A percentile compares a stretch with the other conserved stretches of the same genome.
phyloP scores from a whole-genome alignment of 176 grass and related monocot species.

The Hyparrhenia diplandra region DNA sequence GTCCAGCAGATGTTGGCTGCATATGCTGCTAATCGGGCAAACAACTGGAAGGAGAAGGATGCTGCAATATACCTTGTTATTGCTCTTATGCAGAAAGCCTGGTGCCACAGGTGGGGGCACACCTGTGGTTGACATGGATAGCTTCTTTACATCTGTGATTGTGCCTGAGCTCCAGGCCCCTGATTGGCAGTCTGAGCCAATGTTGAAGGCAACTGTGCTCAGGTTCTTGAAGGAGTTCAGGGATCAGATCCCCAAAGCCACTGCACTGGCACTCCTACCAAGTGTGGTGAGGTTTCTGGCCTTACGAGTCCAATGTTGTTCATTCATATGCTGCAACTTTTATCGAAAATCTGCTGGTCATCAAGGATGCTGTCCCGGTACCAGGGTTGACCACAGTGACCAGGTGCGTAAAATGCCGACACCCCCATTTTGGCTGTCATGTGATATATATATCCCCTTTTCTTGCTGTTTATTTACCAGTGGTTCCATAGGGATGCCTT shows the following conservation, averaged over 20 bases:
- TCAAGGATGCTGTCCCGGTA: slow-evolving; percentile 51
- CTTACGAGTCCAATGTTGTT: slow-evolving; percentile 84
- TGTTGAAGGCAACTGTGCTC: slow-evolving; percentile 90
- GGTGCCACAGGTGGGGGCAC: slow-evolving; percentile 52
- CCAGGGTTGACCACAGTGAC: slow-evolving; percentile 48
- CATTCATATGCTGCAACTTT: slow-evolving; percentile 93
- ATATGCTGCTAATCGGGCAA: slow-evolving; percentile 46
- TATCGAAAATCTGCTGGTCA: slow-evolving; percentile 78
- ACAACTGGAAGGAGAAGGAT: slow-evolving; percentile 98
- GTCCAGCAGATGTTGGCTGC: slow-evolving; percentile 83
- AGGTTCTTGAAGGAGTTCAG: slow-evolving; percentile 95
- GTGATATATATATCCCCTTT: background rate
- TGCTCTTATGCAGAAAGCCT: slow-evolving; percentile 71
- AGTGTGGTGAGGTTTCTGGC: slow-evolving; percentile 70
- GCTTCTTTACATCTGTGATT: slow-evolving; percentile 89
- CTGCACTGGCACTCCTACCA: slow-evolving; percentile 52
- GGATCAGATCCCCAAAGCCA: slow-evolving; percentile 79
- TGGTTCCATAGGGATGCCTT: background rate
- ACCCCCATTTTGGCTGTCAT: background rate
- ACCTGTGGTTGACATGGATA: slow-evolving; percentile 80
- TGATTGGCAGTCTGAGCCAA: slow-evolving; percentile 68
- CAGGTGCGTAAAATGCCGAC: background rate
- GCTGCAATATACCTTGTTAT: slow-evolving; percentile 94
- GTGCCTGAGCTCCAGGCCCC: slow-evolving; percentile 71
- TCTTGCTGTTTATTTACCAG: background rate